Conservation (phyloP, 495 filamentous ascomycete species). For the Aspergillus indologenus region DNA sequence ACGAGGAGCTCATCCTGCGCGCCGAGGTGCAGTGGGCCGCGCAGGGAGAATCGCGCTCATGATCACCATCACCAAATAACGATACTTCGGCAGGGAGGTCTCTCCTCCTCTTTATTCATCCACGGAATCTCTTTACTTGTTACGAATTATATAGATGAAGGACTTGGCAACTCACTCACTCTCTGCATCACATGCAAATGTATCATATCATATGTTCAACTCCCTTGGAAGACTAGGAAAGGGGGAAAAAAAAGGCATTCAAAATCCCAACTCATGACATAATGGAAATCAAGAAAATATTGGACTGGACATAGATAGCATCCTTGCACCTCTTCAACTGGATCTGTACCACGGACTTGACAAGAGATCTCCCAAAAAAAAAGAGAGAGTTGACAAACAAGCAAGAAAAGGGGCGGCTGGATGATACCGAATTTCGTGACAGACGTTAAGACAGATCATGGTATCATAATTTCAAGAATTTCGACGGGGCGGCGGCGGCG, state of each 20-base stretch:
- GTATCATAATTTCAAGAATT: slow-evolving; percentile 14
- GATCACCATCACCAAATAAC: not conserved
- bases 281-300: slow-evolving; percentile 2
- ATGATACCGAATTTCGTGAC: not conserved
- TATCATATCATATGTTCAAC: slow-evolving; percentile 19
- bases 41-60: slow-evolving; percentile 8
- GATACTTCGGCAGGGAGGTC: not conserved
- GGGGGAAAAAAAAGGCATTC: slow-evolving; percentile 17
- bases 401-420: slow-evolving; percentile 1
- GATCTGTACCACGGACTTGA: too few relatives aligned
- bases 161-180: not conserved
- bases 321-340: too few relatives aligned
- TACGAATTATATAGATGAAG: not conserved
- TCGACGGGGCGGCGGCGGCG: too few relatives aligned
- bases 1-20: slow-evolving; percentile 83
- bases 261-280: slow-evolving; percentile 28
- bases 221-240: slow-evolving; percentile 5
- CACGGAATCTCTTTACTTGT: not conserved
- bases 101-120: too few relatives aligned
- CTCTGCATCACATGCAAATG: not conserved
- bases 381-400: not conserved
- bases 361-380: slow-evolving; percentile 1
- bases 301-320: too few relatives aligned
- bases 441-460: not conserved
- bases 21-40: slow-evolving; percentile 62